Evolutionary conservation across 2,329 filamentous ascomycete genomes (phyloP).

Genomic region (Aureobasidium sp.): DNA sequence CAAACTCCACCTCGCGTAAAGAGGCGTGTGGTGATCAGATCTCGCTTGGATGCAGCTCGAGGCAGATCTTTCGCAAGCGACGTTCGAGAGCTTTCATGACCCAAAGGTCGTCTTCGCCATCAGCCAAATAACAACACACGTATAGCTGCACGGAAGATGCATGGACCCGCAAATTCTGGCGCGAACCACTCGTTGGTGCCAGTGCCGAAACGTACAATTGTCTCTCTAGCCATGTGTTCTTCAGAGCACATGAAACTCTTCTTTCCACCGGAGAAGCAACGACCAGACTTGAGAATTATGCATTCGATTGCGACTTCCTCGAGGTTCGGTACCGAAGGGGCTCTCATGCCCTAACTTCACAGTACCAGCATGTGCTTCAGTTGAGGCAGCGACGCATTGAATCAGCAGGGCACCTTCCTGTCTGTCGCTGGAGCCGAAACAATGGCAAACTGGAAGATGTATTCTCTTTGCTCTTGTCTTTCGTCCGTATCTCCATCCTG

Average conservation of each 20-base stretch:
- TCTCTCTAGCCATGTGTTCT: neutral
- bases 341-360: neutral
- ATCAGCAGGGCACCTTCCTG: neutral
- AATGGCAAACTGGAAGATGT: neutral
- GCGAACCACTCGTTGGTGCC: neutral
- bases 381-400: neutral
- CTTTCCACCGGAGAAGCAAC: neutral
- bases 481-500: neutral
- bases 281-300: no score
- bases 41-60: conserved; percentile 8
- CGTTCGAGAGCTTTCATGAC: conserved; percentile 1
- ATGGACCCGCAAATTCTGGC: neutral
- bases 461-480: neutral
- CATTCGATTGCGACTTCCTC: neutral
- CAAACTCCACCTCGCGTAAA: conserved; percentile 2
- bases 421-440: neutral
- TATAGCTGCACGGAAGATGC: neutral
- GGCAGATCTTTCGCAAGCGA: conserved; percentile 8
- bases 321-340: no score
- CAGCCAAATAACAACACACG: neutral
- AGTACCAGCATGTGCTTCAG: neutral
- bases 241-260: neutral
- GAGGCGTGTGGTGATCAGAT: conserved; percentile 2
- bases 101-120: neutral
- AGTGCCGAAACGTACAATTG: neutral